These are phyloP conservation scores for Pseudogymnoascus sp. DNA, from an alignment of 2,329 filamentous ascomycete species.

Conservation along the genomic window DNA sequence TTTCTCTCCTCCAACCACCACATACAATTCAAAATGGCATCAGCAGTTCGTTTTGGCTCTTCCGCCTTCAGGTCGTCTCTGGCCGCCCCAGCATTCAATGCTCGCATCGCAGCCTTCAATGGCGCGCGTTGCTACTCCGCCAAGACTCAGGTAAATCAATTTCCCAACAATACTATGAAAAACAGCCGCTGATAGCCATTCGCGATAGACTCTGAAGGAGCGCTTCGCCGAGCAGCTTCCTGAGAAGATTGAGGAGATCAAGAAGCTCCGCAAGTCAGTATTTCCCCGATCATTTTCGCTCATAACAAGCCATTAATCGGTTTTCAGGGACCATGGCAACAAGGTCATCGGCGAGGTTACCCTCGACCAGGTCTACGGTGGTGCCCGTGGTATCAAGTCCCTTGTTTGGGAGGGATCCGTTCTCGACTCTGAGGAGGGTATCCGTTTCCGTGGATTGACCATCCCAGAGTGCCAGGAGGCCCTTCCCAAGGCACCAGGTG, in stretches of 20 bases:
- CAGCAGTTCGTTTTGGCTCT: slow-evolving; percentile 72
- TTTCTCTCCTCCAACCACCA: slow-evolving; percentile 26
- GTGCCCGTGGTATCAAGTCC: slow-evolving; percentile 97
- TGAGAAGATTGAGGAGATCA: slow-evolving; percentile 97
- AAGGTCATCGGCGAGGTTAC: slow-evolving; percentile 97
- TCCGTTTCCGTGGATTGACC: slow-evolving; percentile 98
- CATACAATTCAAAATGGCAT: slow-evolving; percentile 59
- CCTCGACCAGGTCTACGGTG: slow-evolving; percentile 97
- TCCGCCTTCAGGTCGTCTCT: slow-evolving; percentile 73
- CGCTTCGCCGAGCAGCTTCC: slow-evolving; percentile 94
- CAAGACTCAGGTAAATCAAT: slow-evolving; percentile 68
- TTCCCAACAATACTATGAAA: background rate
- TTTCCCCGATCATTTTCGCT: slow-evolving; percentile 16
- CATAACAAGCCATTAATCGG: slow-evolving; percentile 17
- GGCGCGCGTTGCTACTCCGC: slow-evolving; percentile 85
- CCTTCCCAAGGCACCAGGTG: slow-evolving; percentile 93
- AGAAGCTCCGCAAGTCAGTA: slow-evolving; percentile 87
- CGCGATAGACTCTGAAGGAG: slow-evolving; percentile 80
- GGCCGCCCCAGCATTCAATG: slow-evolving; percentile 57
- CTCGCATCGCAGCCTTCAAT: slow-evolving; percentile 67
- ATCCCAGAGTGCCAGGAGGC: slow-evolving; percentile 98
- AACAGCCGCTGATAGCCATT: slow-evolving; percentile 9
- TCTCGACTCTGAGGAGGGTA: slow-evolving; percentile 96
- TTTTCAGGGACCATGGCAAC: slow-evolving; percentile 74
- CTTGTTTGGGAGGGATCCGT: slow-evolving; percentile 99